These are phyloP conservation scores for Pseudognaphalium luteoalbum DNA, from an alignment of 129 eudicot genomes.

Conservation along the genomic window DNA sequence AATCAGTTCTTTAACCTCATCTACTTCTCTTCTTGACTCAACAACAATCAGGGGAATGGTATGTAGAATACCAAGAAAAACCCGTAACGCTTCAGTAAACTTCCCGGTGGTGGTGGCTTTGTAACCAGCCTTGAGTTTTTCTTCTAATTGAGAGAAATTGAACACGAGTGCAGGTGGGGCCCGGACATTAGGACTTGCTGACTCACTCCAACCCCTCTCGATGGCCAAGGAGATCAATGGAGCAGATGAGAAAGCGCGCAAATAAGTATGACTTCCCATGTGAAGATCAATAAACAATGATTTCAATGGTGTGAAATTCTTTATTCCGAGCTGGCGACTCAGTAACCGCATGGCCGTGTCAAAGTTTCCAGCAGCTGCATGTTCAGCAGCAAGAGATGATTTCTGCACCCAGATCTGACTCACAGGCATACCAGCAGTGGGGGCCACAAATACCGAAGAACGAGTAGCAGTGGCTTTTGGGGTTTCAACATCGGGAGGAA, in stretches of 20 bases:
- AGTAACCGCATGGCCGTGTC: constrained; percentile 76
- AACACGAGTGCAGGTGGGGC: constrained; percentile 68
- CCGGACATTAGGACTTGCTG: constrained; percentile 69
- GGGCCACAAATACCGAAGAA: constrained; percentile 52
- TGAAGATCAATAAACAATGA: constrained; percentile 54
- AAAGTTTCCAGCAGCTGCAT: constrained; percentile 77
- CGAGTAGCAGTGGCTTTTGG: constrained; percentile 43
- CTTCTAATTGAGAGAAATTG: constrained; percentile 63
- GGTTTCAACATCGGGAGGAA: constrained; percentile 66
- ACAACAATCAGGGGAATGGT: constrained; percentile 70
- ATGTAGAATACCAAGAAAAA: constrained; percentile 56
- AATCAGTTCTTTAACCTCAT: constrained; percentile 69
- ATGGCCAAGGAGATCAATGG: constrained; percentile 59
- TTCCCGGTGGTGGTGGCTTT: constrained; percentile 73
- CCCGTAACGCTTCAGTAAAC: constrained; percentile 56
- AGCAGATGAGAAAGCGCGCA: constrained; percentile 63
- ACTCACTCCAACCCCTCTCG: constrained; percentile 70
- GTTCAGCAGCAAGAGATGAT: constrained; percentile 74
- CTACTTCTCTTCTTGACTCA: constrained; percentile 68
- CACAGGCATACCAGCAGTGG: constrained; percentile 71
- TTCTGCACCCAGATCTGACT: constrained; percentile 77
- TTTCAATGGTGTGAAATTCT: constrained; percentile 56
- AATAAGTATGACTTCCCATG: constrained; percentile 62
- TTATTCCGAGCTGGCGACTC: constrained; percentile 67
- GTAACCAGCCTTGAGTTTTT: constrained; percentile 64